These are phyloP conservation scores for Cenchrus purpureus DNA, from an alignment of 176 grass and related monocot species.

Conservation along the genomic window DNA sequence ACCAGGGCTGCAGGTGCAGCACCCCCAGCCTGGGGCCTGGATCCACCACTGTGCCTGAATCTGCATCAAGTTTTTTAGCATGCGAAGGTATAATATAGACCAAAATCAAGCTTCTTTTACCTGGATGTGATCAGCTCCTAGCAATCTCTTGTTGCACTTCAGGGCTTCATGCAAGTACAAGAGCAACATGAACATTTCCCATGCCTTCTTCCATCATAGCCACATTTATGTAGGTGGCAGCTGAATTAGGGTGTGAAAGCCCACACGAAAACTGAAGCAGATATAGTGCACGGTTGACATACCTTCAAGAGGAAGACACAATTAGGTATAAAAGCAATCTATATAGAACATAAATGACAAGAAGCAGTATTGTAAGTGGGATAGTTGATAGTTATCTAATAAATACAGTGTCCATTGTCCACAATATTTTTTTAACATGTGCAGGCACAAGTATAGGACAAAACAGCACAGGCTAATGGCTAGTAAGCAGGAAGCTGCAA, in stretches of 20 bases:
- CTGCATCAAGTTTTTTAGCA: constrained; percentile 5
- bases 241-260: constrained; percentile 97
- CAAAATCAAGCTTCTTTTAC: constrained; percentile 39
- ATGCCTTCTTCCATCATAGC: constrained; percentile 99
- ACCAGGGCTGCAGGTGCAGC: too few relatives aligned
- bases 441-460: constrained; percentile 14
- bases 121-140: constrained; percentile 99
- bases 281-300: constrained; percentile 96
- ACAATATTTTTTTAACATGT: constrained; percentile 12
- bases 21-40: too few relatives aligned
- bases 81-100: background rate
- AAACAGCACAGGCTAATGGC: constrained; percentile 21
- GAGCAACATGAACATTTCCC: constrained; percentile 98
- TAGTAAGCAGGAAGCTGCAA: constrained; percentile 17
- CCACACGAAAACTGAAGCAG: constrained; percentile 97
- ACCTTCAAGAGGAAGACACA: constrained; percentile 64
- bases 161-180: constrained; percentile 98
- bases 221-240: constrained; percentile 99
- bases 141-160: constrained; percentile 97
- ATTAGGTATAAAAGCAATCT: constrained; percentile 30
- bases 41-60: too few relatives aligned
- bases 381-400: constrained; percentile 10
- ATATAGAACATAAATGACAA: background rate
- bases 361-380: too few relatives aligned
- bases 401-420: background rate